Evolutionary conservation across 805 yeast genomes (phyloP).

Genomic region (Candida ortonii): DNA sequence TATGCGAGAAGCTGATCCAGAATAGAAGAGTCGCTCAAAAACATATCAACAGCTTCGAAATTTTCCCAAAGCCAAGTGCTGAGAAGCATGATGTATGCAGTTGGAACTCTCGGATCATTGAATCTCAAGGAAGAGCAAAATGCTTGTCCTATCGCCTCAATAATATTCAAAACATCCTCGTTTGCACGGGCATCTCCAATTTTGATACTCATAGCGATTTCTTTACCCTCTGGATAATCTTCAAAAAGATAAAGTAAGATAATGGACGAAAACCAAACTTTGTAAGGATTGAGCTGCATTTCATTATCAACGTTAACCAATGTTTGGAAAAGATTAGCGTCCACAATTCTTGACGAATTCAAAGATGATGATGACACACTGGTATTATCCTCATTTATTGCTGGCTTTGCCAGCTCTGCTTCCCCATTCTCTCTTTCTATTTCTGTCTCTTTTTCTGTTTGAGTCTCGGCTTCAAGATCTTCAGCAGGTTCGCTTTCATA

Average conservation of each 20-base stretch:
- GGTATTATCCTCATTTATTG: slow-evolving; percentile 1
- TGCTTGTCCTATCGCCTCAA: slow-evolving; percentile 77
- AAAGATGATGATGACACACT: slow-evolving; percentile 5
- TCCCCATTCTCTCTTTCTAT: slow-evolving; percentile 4
- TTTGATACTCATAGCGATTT: slow-evolving; percentile 44
- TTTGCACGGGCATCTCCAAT: slow-evolving; percentile 59
- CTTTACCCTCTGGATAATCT: slow-evolving; percentile 48
- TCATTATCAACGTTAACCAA: slow-evolving; percentile 76
- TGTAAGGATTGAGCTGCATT: slow-evolving; percentile 76
- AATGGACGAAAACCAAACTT: slow-evolving; percentile 77
- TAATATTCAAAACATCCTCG: slow-evolving; percentile 66
- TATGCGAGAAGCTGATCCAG: slow-evolving; percentile 67
- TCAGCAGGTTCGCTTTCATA: too few species aligned
- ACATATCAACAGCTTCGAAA: slow-evolving; percentile 67
- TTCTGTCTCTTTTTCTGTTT: slow-evolving; percentile 3
- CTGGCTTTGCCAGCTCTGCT: slow-evolving; percentile 3
- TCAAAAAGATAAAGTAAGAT: slow-evolving; percentile 62
- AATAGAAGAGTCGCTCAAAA: slow-evolving; percentile 64
- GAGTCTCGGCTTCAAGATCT: slow-evolving; percentile 3
- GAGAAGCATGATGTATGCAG: slow-evolving; percentile 74
- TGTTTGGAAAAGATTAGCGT: slow-evolving; percentile 64
- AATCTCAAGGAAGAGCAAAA: slow-evolving; percentile 60
- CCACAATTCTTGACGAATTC: slow-evolving; percentile 32
- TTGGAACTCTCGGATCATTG: slow-evolving; percentile 68
- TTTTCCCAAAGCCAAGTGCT: slow-evolving; percentile 79